Evolutionary conservation across 1,284 basidiomycete genomes (phyloP).

Genomic region (Boletus smithii): DNA sequence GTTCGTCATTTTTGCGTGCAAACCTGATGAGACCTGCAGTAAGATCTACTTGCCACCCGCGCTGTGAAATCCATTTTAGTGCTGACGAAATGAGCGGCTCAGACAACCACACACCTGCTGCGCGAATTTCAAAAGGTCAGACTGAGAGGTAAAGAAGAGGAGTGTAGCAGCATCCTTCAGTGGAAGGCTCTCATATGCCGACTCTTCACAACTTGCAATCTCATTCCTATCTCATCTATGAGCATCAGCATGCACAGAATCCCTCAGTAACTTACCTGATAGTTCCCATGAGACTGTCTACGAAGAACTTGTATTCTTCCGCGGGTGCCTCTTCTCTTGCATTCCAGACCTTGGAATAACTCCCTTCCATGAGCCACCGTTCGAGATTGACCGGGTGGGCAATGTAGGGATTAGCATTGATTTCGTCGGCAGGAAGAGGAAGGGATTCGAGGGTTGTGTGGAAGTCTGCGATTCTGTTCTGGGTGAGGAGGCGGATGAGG

Average conservation of each 20-base stretch:
- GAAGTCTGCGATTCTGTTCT: slow-evolving; percentile 97
- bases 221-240: slow-evolving; percentile 62
- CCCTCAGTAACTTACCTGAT: slow-evolving; percentile 55
- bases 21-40: slow-evolving; percentile 59
- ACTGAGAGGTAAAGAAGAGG: slow-evolving; percentile 80
- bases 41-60: slow-evolving; percentile 72
- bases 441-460: slow-evolving; percentile 99
- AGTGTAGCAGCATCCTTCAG: slow-evolving; percentile 85
- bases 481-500: slow-evolving; percentile 90
- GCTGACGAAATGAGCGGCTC: not conserved
- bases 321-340: slow-evolving; percentile 85
- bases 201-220: slow-evolving; percentile 90
- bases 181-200: slow-evolving; percentile 84
- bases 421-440: slow-evolving; percentile 68
- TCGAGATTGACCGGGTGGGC: slow-evolving; percentile 88
- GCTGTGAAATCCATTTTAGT: slow-evolving; percentile 40
- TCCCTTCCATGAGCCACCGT: slow-evolving; percentile 98
- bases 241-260: not conserved
- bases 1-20: slow-evolving; percentile 69
- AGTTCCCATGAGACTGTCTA: slow-evolving; percentile 89
- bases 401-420: slow-evolving; percentile 76
- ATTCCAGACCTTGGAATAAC: slow-evolving; percentile 97
- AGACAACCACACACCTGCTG: slow-evolving; percentile 50
- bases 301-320: slow-evolving; percentile 88
- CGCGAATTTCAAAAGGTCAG: slow-evolving; percentile 76